These are phyloP conservation scores for Phaffia australis DNA, from an alignment of 768 basidiomycete species.

Conservation along the genomic window DNA sequence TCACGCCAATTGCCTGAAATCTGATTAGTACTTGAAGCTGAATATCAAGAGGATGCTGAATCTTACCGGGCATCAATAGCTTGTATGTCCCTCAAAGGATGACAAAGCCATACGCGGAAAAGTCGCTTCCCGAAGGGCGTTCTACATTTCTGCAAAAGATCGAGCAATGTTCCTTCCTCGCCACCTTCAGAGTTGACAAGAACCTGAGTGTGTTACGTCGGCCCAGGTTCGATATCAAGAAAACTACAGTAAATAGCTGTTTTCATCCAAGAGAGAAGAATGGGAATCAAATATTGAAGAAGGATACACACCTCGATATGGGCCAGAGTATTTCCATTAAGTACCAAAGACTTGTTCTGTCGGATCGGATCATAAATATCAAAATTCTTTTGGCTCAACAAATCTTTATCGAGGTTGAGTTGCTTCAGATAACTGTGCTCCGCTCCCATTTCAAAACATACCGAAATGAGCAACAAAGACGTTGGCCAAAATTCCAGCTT, in stretches of 20 bases:
- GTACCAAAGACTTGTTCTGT: conserved; percentile 65
- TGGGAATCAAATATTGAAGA: not conserved
- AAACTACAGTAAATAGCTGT: not conserved
- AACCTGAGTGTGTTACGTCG: conserved; percentile 41
- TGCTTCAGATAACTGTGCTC: conserved; percentile 64
- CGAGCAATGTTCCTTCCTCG: conserved; percentile 76
- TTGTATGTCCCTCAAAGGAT: conserved; percentile 66
- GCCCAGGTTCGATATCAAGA: not conserved
- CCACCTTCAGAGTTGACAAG: conserved; percentile 88
- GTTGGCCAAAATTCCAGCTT: not conserved
- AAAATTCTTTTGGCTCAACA: conserved; percentile 93
- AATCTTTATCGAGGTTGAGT: conserved; percentile 89
- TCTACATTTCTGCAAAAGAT: conserved; percentile 67
- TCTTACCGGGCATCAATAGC: conserved; percentile 80
- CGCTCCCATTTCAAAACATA: not conserved
- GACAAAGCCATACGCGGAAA: conserved; percentile 93
- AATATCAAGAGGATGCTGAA: not conserved
- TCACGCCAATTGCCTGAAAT: conserved; percentile 5
- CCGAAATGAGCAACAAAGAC: not conserved
- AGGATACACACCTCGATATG: conserved; percentile 66
- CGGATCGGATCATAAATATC: conserved; percentile 94
- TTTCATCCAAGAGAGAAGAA: conserved; percentile 5
- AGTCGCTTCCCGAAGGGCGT: conserved; percentile 94
- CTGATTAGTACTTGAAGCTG: conserved; percentile 20
- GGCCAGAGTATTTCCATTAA: conserved; percentile 90